Evolutionary conservation across 768 basidiomycete species (phyloP), one percentile per base, ranked within the genome.

Genomic region (Lentinula aciculospora): DNA sequence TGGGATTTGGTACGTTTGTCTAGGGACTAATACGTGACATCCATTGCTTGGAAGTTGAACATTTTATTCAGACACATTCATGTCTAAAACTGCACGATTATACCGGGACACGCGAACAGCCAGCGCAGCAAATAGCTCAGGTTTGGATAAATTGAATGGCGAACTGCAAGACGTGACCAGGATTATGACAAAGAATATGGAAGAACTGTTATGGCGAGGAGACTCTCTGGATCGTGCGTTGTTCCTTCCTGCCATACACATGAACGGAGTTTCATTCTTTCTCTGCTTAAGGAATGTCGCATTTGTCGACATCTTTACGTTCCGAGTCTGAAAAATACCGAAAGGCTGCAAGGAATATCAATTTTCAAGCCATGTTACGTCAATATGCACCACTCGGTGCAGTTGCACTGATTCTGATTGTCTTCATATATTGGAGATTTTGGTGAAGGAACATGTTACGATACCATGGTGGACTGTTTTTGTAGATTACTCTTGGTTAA

Each of bases 151-250:
- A 71, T 77, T 99, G 46, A 98, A 98, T 66, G 94, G 94, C 66
- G 96, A 99, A 63, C 76, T 99, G 36, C 94, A 97, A 68, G 97
- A 99, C 67, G 97, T 99, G 59, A 98, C 97, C 49, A 80, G 93
- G 62, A 98, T 99, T 72, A 98, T 99, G 97, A 98, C 97, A 8
- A 98, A 99, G 78, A 98, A 99, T 68, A 99, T 99, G 96, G 97
- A 99, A 72, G 97, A 99, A 72, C 76, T 99, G 53, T 74, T 99
- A 49, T 98, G 96, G 97, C 80, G 97, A 69, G 97, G 97, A 27
- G 97, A 99, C 70, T 96, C 93, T 29, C 79, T 99, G 58, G 97
- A 99, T 71, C 81, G 97, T 96, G 67, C 64, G 90, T 75, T 46
- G 39, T 36, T 39, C 25, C 61, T n/a, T 12, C 15, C 29, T 50